A percentile compares a stretch with the other conserved stretches of the same genome.
phyloP scores from a whole-genome alignment of 306 rosid species.

The Carpinus viminea region DNA sequence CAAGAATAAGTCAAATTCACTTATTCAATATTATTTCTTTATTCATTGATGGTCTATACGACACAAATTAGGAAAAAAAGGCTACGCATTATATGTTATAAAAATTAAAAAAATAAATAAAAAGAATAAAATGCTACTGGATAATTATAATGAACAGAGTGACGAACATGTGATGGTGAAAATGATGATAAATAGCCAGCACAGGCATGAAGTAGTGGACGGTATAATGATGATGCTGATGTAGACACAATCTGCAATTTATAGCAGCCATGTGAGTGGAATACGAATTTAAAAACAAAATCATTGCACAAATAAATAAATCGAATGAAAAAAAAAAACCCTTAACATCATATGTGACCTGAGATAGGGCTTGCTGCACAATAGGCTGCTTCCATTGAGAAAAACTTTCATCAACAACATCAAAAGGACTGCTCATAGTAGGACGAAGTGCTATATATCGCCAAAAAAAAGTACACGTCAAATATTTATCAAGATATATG shows the following conservation, averaged over 20 bases:
- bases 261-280: conserved; percentile 29
- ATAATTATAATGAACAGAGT: conserved; percentile 26
- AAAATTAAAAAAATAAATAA: background rate
- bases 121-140: background rate
- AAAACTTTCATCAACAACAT: conserved; percentile 67
- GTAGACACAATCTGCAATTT: conserved; percentile 71
- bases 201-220: conserved; percentile 76
- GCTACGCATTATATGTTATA: background rate
- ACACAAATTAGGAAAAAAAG: background rate
- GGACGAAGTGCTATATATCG: conserved; percentile 81
- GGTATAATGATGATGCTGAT: conserved; percentile 62
- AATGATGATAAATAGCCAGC: conserved; percentile 90
- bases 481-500: conserved; percentile 4
- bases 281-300: conserved; percentile 17
- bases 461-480: conserved; percentile 15
- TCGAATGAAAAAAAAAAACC: background rate
- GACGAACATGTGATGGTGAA: conserved; percentile 87
- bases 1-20: background rate
- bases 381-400: conserved; percentile 82
- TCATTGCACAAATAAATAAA: conserved; percentile 4
- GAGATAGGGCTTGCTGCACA: conserved; percentile 84
- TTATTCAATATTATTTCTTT: background rate
- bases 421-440: conserved; percentile 59
- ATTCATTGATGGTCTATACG: background rate
- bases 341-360: conserved; percentile 48